A percentile compares a stretch with the other conserved stretches of the same genome.
phyloP scores from a whole-genome alignment of 495 filamentous ascomycete species.

The Margaritispora aquatica region DNA sequence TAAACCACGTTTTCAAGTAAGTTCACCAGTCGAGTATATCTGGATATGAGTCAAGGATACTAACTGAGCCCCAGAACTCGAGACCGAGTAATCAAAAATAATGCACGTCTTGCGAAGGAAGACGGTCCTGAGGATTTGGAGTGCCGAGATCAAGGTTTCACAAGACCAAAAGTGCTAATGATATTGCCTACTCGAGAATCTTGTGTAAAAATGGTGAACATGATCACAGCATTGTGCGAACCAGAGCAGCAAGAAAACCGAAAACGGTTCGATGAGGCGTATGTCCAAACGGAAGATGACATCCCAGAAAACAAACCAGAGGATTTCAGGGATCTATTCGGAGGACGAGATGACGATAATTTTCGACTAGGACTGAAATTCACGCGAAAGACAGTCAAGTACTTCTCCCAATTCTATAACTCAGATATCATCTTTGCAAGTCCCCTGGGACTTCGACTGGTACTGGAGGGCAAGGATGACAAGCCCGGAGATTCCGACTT shows the following conservation, averaged over 20 bases:
- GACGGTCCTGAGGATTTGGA: conserved; percentile 56
- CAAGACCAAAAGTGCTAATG: conserved; percentile 85
- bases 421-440: conserved; percentile 92
- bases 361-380: conserved; percentile 93
- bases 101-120: conserved; percentile 58
- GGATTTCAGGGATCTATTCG: conserved; percentile 87
- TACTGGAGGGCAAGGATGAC: conserved; percentile 67
- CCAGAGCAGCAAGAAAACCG: conserved; percentile 93
- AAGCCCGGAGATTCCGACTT: conserved; percentile 89
- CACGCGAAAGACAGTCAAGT: conserved; percentile 90
- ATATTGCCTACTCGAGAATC: conserved; percentile 82
- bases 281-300: conserved; percentile 58
- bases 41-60: neutral
- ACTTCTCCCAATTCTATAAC: conserved; percentile 91
- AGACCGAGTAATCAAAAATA: conserved; percentile 88
- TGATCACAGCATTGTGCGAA: conserved; percentile 62
- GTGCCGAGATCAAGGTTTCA: conserved; percentile 90
- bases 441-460: conserved; percentile 82
- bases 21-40: conserved; percentile 6
- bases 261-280: conserved; percentile 83
- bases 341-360: conserved; percentile 93
- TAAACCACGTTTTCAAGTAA: conserved; percentile 87
- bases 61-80: conserved; percentile 54
- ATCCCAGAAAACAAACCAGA: conserved; percentile 68
- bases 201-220: conserved; percentile 69